Evolutionary conservation across 345 rosid species (phyloP).

Genomic region (Eutrema heterophyllum): DNA sequence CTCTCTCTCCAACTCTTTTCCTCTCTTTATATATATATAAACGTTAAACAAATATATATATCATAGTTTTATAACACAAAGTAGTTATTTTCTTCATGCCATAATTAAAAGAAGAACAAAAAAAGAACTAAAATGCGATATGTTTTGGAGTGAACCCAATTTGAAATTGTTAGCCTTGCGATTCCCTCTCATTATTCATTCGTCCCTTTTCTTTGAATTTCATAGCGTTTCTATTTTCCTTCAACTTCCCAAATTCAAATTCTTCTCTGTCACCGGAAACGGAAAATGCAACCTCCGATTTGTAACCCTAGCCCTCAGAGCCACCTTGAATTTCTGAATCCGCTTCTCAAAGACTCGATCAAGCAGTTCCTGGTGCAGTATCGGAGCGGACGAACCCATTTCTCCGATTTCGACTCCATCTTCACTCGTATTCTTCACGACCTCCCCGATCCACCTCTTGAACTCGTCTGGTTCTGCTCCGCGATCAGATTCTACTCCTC

Average conservation of each 20-base stretch:
- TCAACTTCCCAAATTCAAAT: conserved; percentile 17
- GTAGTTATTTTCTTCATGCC: not conserved
- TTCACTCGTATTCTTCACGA: conserved; percentile 54
- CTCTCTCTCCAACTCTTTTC: too few relatives aligned
- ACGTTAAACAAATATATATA: too few relatives aligned
- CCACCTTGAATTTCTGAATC: conserved; percentile 31
- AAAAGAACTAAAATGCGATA: not conserved
- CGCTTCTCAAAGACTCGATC: conserved; percentile 57
- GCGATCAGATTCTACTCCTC: conserved; percentile 47
- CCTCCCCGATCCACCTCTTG: conserved; percentile 56
- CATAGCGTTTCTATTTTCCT: not conserved
- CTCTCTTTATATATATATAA: too few relatives aligned
- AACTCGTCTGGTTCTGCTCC: conserved; percentile 68
- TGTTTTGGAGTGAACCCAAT: not conserved
- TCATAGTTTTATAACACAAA: too few relatives aligned
- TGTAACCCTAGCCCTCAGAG: not conserved
- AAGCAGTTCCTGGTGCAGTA: conserved; percentile 48
- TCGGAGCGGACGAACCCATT: conserved; percentile 45
- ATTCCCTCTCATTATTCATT: conserved; percentile 41
- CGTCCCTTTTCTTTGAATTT: conserved; percentile 30
- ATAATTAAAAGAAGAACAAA: not conserved
- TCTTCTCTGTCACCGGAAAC: not conserved
- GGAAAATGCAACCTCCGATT: conserved; percentile 29
- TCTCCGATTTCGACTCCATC: conserved; percentile 55
- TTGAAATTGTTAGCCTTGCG: not conserved